Conservation (phyloP, 148 eudicot genomes). For the Limonium bicolor region DNA sequence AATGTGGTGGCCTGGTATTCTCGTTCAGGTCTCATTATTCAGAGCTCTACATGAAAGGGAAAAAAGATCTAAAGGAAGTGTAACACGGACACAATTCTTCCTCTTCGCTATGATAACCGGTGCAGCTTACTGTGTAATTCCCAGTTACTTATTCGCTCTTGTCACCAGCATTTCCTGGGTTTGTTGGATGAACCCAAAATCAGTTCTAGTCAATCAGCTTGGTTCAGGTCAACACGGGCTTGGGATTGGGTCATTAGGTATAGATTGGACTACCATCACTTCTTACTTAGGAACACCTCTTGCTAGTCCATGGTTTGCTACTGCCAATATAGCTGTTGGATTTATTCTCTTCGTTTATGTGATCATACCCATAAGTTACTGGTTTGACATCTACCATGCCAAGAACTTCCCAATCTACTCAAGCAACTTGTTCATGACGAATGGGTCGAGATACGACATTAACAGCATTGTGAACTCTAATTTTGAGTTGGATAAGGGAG, state of each 20-base stretch:
- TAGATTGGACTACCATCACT: constrained; percentile 83
- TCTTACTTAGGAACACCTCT: constrained; percentile 74
- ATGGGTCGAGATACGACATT: constrained; percentile 51
- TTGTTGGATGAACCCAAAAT: constrained; percentile 60
- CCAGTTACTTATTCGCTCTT: constrained; percentile 54
- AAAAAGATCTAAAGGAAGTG: constrained; percentile 32
- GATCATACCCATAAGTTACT: constrained; percentile 47
- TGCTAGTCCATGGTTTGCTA: constrained; percentile 98
- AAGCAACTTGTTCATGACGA: constrained; percentile 35
- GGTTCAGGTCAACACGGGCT: constrained; percentile 75
- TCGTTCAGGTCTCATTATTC: constrained; percentile 77
- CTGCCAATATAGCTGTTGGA: constrained; percentile 71
- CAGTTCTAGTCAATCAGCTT: constrained; percentile 56
- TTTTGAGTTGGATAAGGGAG: constrained; percentile 33
- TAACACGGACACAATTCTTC: constrained; percentile 72
- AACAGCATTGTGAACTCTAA: constrained; percentile 41
- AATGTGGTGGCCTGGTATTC: constrained; percentile 84
- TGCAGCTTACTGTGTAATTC: constrained; percentile 61
- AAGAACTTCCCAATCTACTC: constrained; percentile 77
- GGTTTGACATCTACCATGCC: constrained; percentile 48
- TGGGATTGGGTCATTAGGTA: constrained; percentile 63
- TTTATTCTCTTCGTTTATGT: constrained; percentile 48
- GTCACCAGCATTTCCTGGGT: constrained; percentile 74
- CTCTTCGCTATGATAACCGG: constrained; percentile 42
- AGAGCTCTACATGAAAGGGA: constrained; percentile 89